phyloP scores from a whole-genome alignment of 2,329 filamentous ascomycete genomes.

The Clarireedia sp. region DNA sequence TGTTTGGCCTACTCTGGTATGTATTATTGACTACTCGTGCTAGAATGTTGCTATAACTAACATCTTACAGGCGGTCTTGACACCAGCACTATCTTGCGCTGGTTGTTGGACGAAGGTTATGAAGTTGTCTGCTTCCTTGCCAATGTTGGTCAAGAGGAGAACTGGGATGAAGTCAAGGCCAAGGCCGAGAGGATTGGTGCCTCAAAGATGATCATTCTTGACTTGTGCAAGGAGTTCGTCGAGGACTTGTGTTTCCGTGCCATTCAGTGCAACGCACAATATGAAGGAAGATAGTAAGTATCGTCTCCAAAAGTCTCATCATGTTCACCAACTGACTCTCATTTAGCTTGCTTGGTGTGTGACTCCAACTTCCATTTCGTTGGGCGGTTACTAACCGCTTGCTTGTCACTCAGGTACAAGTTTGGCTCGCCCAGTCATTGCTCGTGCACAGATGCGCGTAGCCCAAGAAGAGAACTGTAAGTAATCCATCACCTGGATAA shows the following conservation, averaged over 20 bases:
- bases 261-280: constrained; percentile 65
- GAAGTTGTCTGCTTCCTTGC: constrained; percentile 47
- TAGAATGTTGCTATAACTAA: too few species aligned
- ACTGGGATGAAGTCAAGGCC: constrained; percentile 63
- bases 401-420: constrained; percentile 39
- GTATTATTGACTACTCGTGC: background rate
- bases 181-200: constrained; percentile 49
- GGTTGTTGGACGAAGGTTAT: constrained; percentile 43
- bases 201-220: background rate
- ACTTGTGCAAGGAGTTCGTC: constrained; percentile 54
- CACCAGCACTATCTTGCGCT: constrained; percentile 38
- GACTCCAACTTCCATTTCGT: constrained; percentile 9
- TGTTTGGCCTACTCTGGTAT: too few species aligned
- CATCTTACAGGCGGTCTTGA: constrained; percentile 33
- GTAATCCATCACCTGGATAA: constrained; percentile 45
- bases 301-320: too few species aligned
- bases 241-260: constrained; percentile 69
- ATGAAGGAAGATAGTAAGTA: constrained; percentile 51
- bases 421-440: constrained; percentile 63
- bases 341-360: constrained; percentile 39
- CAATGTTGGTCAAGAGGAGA: constrained; percentile 67
- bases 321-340: too few species aligned
- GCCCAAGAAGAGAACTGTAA: constrained; percentile 49
- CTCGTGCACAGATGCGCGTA: constrained; percentile 56
- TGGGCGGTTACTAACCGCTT: background rate